Evolutionary conservation across 306 rosid species (phyloP), one percentile per base, ranked within the genome.

Genomic region (Prinsepia uniflora): DNA sequence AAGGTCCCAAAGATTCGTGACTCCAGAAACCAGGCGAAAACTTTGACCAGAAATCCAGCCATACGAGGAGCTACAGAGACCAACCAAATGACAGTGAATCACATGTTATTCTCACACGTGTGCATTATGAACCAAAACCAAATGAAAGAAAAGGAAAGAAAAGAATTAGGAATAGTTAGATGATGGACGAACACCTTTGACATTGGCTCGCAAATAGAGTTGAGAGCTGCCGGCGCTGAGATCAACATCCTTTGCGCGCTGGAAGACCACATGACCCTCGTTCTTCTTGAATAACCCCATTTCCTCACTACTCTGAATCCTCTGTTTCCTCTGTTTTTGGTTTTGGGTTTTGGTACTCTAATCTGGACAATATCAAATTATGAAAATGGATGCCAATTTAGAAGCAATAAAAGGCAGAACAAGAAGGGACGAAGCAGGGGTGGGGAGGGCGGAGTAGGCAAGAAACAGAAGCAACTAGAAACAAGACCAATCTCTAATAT

Each of bases 191-290:
- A 10, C 39, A 88, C 98, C 98, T 88, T 90, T 90, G 76, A 93
- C 98, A 77, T 90, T 72, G 65, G 98, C 96, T 73, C 67, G 88
- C 41, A 86, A 86, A 80, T 93, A 93, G 85, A 65, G 68, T 68
- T 93, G 85, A 68, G 70, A 78, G 71, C 97, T 93, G 0, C 65
- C 54, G 63, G 93, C 71, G 19, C 86, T 75, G 45, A 93, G 79
- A 74, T 93, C 97, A 6, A 93, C 85, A 56, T 84, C 85, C 6
- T 79, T 77, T 20, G 72, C 89, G 0, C 94, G 89, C 48, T 75
- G 77, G 78, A 85, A 93, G 63, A 83, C 84, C 46, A 82, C 75
- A 36, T 42, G 22, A 7, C 67, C 65, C 3, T 76, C 69, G 14
- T 66, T 64, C 72, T 67, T 84, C 83, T 63, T 83, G 82, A 90